phyloP scores from a whole-genome alignment of 768 basidiomycete genomes.

The Naganishia kalamii region DNA sequence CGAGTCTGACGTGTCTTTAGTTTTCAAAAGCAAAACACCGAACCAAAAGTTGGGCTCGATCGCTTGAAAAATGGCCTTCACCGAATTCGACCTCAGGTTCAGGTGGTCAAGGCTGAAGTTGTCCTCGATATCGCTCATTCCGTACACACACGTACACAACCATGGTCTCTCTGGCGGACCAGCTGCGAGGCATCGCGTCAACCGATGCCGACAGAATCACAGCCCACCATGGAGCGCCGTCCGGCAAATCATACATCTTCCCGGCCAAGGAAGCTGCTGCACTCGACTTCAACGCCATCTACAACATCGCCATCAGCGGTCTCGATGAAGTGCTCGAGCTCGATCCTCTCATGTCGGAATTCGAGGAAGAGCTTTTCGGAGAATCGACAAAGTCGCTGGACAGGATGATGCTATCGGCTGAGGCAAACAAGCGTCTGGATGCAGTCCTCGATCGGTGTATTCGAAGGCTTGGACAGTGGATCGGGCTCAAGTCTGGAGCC shows the following conservation, averaged over 20 bases:
- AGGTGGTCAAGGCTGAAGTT: neutral
- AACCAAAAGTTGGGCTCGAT: no score
- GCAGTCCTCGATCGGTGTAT: conserved; percentile 59
- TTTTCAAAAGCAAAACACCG: no score
- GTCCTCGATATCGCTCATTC: neutral
- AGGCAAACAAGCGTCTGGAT: conserved; percentile 63
- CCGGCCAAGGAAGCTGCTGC: conserved; percentile 70
- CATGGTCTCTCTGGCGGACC: conserved; percentile 66
- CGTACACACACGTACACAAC: conserved; percentile 19
- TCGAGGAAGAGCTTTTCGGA: conserved; percentile 70
- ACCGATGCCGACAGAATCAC: conserved; percentile 66
- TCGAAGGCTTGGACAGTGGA: conserved; percentile 65
- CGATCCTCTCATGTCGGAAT: conserved; percentile 56
- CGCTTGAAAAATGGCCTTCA: no score
- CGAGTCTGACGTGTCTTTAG: no score
- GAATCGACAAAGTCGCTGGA: conserved; percentile 69
- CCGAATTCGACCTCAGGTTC: no score
- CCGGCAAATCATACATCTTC: conserved; percentile 77
- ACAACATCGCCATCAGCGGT: conserved; percentile 71
- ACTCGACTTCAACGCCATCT: conserved; percentile 80
- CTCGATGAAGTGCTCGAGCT: conserved; percentile 65
- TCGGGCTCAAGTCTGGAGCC: conserved; percentile 71
- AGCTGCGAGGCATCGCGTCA: conserved; percentile 71
- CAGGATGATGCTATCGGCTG: conserved; percentile 64
- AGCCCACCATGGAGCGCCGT: conserved; percentile 55